phyloP scores from a whole-genome alignment of 148 eudicot species.

The Chenopodium formosanum region DNA sequence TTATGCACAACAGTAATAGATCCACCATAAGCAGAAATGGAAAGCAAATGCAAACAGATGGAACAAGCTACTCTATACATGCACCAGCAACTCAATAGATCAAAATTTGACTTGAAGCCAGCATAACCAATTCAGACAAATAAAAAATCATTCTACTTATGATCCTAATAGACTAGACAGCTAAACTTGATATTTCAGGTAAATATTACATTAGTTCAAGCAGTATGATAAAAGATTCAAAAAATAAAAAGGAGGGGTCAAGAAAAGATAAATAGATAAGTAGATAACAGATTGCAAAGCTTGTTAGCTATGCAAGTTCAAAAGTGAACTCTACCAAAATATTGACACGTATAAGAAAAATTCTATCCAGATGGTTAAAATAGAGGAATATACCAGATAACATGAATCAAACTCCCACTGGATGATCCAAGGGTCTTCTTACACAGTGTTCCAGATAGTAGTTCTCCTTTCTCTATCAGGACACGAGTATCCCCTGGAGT shows the following conservation, averaged over 20 bases:
- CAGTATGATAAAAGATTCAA: neutral
- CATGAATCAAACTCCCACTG: constrained; percentile 94
- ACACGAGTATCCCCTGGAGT: constrained; percentile 98
- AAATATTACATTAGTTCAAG: too few relatives aligned
- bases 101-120: neutral
- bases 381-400: constrained; percentile 61
- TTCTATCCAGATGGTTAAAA: neutral
- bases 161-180: neutral
- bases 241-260: too few relatives aligned
- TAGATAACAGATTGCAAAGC: neutral
- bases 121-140: neutral
- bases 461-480: constrained; percentile 87
- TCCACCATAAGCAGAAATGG: neutral
- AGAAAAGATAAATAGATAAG: neutral
- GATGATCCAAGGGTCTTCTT: constrained; percentile 93
- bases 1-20: neutral
- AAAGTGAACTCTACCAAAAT: neutral
- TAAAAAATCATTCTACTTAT: neutral
- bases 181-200: neutral
- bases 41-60: constrained; percentile 1
- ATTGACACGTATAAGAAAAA: neutral
- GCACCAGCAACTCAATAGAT: neutral
- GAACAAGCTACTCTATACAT: neutral
- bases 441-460: constrained; percentile 88
- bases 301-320: neutral